A percentile compares a stretch with the other conserved stretches of the same genome.
phyloP scores from a whole-genome alignment of 75 land plant species.

The Larix kaempferi region DNA sequence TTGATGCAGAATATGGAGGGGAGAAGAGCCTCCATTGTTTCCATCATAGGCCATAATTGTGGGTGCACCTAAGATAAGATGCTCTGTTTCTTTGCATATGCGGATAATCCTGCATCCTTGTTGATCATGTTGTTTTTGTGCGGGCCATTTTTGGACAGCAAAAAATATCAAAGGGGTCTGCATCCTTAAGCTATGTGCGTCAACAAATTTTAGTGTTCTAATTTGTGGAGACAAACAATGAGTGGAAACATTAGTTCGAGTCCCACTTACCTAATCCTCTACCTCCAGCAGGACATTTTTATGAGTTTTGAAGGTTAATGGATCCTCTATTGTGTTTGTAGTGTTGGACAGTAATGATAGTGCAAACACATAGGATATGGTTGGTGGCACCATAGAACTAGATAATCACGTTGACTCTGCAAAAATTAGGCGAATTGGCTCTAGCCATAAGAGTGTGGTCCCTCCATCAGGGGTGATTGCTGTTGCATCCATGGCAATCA shows the following conservation, averaged over 20 bases:
- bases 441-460: neutral
- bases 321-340: neutral
- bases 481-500: neutral
- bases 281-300: slow-evolving; percentile 1
- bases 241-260: neutral
- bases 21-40: neutral
- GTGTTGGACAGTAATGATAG: neutral
- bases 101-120: neutral
- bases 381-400: neutral
- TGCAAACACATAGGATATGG: neutral
- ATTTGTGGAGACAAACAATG: neutral
- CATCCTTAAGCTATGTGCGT: neutral
- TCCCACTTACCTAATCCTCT: neutral
- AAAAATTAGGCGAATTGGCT: neutral
- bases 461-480: neutral
- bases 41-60: neutral
- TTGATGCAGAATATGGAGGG: neutral
- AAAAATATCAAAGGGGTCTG: neutral
- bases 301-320: neutral
- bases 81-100: neutral
- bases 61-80: neutral
- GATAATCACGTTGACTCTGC: neutral
- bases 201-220: neutral
- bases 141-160: too few relatives aligned
- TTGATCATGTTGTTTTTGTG: neutral